phyloP scores from a whole-genome alignment of 352 stramenopile genomes.

The Globisporangium parvum region DNA sequence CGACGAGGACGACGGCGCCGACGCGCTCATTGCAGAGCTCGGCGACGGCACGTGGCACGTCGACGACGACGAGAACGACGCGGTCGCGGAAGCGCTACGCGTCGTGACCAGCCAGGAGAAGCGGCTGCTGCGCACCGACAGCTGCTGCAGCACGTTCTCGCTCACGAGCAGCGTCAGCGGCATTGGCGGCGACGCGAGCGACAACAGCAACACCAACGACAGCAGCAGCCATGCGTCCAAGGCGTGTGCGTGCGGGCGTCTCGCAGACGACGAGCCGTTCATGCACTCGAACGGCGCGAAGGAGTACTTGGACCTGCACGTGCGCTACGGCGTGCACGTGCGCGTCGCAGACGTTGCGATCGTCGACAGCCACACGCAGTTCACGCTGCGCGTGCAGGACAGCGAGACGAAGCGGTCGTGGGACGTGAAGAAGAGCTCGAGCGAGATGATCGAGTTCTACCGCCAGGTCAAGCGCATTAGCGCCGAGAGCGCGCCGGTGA shows the following conservation, averaged over 20 bases:
- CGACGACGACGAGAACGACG: constrained; percentile 24
- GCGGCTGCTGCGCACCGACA: constrained; percentile 19
- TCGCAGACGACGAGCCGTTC: constrained; percentile 14
- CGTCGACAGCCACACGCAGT: constrained; percentile 25
- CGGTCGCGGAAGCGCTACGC: constrained; percentile 6
- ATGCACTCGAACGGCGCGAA: constrained; percentile 20
- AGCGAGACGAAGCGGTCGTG: constrained; percentile 50
- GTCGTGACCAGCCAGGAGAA: constrained; percentile 16
- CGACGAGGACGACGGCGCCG: constrained; percentile 25
- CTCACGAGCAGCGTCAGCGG: constrained; percentile 1
- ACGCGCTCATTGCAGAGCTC: constrained; percentile 33
- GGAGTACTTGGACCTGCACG: constrained; percentile 42
- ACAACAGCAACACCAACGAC: not conserved
- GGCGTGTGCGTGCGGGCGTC: constrained; percentile 1
- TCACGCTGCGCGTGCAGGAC: constrained; percentile 44
- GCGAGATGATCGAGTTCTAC: constrained; percentile 61
- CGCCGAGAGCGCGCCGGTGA: constrained; percentile 42
- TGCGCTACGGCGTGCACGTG: constrained; percentile 38
- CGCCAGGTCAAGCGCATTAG: constrained; percentile 49
- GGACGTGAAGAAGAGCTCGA: constrained; percentile 49
- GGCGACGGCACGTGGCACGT: constrained; percentile 19
- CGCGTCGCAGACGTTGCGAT: constrained; percentile 37
- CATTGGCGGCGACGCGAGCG: not conserved
- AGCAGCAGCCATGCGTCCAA: not conserved
- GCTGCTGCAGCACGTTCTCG: constrained; percentile 14